Conservation (phyloP, 2,329 filamentous ascomycete species). For the Lasiodiplodia sp. region DNA sequence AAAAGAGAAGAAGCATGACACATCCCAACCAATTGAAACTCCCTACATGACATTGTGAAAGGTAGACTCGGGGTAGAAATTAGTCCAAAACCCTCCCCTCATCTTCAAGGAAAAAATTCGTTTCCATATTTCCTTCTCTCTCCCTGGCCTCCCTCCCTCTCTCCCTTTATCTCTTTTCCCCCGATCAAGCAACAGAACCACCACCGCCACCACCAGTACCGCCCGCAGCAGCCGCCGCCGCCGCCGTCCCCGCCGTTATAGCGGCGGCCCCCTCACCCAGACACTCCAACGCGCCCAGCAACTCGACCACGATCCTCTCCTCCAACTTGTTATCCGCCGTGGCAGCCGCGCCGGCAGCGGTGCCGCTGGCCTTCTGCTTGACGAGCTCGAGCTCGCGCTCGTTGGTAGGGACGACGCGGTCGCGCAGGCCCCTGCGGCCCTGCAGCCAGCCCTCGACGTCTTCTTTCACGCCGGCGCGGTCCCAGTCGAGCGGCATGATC, state of each 20-base stretch:
- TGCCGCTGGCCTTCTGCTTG: conserved; percentile 49
- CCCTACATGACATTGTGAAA: background rate
- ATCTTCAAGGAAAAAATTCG: background rate
- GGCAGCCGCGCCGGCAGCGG: conserved; percentile 47
- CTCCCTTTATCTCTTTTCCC: background rate
- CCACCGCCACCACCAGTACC: no score
- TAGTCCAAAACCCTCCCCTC: background rate
- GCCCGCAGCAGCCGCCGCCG: no score
- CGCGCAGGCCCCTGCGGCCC: conserved; percentile 69
- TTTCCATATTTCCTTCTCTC: background rate
- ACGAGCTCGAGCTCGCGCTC: conserved; percentile 73
- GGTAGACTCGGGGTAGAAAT: background rate
- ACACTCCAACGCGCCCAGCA: conserved; percentile 47
- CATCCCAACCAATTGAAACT: background rate
- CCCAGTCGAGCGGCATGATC: conserved; percentile 78
- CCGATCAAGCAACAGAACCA: background rate
- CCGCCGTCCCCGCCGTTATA: background rate
- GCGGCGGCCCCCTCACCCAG: conserved; percentile 37
- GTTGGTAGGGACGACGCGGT: conserved; percentile 75
- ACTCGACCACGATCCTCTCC: conserved; percentile 69
- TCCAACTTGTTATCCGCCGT: conserved; percentile 71
- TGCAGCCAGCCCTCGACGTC: conserved; percentile 84
- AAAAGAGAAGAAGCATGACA: background rate
- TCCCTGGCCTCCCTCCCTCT: background rate
- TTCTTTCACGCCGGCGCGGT: conserved; percentile 74